Evolutionary conservation across 1,284 basidiomycete genomes (phyloP), one percentile per base, ranked within the genome.

Genomic region (Marasmius sp.): DNA sequence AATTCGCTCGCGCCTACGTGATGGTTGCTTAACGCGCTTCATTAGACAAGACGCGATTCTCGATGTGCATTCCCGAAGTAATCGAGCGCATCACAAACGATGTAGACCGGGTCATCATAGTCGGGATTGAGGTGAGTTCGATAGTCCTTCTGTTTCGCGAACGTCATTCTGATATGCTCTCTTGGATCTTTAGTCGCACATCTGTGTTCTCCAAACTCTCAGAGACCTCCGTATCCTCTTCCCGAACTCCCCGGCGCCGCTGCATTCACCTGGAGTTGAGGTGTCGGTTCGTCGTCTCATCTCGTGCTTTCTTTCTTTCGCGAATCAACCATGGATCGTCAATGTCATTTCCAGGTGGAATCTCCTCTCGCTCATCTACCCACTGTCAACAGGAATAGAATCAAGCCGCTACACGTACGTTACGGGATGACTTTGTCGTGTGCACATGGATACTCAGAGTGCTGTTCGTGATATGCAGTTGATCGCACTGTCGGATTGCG

Each of bases 171-270:
- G 43, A 27, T 16, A 22, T 55, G 50, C 53, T 11, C 16, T 3
- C 7, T 34, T 27, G 1, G 41, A 41, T 55, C 39, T 57, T n/a
- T 70, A 93, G 91, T 85, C 91, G 2, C 95, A 97, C 69, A 88
- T 98, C 62, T 98, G 95, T 70, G 87, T 97, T 9, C 81, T 93
- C 4, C 94, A 96, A 75, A 92, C 92, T 0, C 81, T 89, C 0
- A 78, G 94, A 8, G 87, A 91, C 61, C 79, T 94, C 22, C 74
- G 11, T 86, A 81, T 69, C 83, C 83, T 33, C 22, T 22, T 51
- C 39, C 57, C 20, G 10, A 61, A 10, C 11, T 60, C 41, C n/a
- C n/a, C 16, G 50, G 36, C 60, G 41, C 55, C 63, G 88, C 20
- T 47, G n/a, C n/a, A 16, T 47, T n/a, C 45, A 20, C 16, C 45